Base-by-base conservation (phyloP, 805 yeast species). In the Ogataea paraovalis region DNA sequence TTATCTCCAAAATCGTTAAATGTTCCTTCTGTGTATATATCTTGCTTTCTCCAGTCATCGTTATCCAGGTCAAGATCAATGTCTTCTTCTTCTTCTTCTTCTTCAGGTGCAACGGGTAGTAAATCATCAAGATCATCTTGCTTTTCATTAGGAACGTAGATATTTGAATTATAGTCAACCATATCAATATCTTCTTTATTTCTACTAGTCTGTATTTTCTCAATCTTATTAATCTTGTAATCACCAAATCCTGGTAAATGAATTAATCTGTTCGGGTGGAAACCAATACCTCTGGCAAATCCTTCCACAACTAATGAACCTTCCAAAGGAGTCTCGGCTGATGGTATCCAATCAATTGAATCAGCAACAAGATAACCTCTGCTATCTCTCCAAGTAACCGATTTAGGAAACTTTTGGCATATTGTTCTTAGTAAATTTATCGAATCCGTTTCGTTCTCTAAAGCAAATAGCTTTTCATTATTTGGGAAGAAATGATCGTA, bases 241-340 rank as follows among this genome's bases (percentile, higher is more conserved):
- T 94, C 98, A 16, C 99, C 99, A 51, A 76, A 73, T 1, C 91
- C 96, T 3, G 96, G 96, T 28, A 95, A 70, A 62, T 92, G 96
- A 34, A 95, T 79, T 46, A 88, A 67, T 58, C 90, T 76, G 62
- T 91, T 81, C 2, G 86, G 79, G 54, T 82, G 79, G 67, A 94
- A 83, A 0, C 96, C 96, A 41, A 75, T 68, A 46, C 98, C 99
- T 64, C 99, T 79, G 4, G 87, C 89, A 4, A 81, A 77, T 43
- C 99, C 99, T 61, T 83, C 85, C 6, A 94, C 76, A 6, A 78
- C 78, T 34, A 90, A 62, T 6, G 61, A 52, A 3, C 74, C 74
- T 27, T 67, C 67, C 18, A 48, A 38, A 25, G 70, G 59, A 39
- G 58, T 54, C 46, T 54, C 58, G 34, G 47, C 54, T 10, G 54